Conservation (phyloP, 2,329 filamentous ascomycete species). For the Aspergillus eucalypticola region DNA sequence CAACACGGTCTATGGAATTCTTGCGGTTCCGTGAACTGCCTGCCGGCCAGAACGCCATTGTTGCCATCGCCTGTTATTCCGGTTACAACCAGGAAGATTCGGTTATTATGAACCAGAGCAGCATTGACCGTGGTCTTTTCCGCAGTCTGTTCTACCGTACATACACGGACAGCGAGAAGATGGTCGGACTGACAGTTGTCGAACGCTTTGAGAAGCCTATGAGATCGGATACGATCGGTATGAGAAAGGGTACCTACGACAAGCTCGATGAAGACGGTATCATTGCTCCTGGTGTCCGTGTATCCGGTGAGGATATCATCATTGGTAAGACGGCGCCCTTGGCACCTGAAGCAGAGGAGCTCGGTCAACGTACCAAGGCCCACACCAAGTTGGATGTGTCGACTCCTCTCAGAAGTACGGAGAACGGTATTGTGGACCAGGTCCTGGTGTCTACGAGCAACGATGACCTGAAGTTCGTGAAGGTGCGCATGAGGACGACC, state of each 20-base stretch:
- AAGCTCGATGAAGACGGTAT: conserved; percentile 97
- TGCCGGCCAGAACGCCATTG: conserved; percentile 96
- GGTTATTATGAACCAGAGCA: conserved; percentile 99
- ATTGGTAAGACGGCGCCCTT: conserved; percentile 98
- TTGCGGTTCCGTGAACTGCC: conserved; percentile 96
- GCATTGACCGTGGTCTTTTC: conserved; percentile 96
- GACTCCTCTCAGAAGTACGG: conserved; percentile 89
- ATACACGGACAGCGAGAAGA: conserved; percentile 96
- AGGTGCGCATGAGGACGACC: conserved; percentile 94
- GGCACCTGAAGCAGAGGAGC: conserved; percentile 85
- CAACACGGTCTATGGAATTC: conserved; percentile 97
- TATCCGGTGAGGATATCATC: conserved; percentile 97
- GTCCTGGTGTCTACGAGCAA: conserved; percentile 93
- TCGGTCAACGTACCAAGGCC: conserved; percentile 84
- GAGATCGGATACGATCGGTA: conserved; percentile 79
- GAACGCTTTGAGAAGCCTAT: conserved; percentile 96
- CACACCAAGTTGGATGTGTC: conserved; percentile 96
- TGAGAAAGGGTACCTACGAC: conserved; percentile 95
- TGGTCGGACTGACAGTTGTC: conserved; percentile 87
- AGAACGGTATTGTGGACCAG: conserved; percentile 93
- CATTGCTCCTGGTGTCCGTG: conserved; percentile 87
- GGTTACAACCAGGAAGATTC: conserved; percentile 99
- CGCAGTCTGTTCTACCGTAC: conserved; percentile 96
- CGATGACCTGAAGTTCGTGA: conserved; percentile 92
- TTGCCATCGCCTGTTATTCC: conserved; percentile 95